Conservation (phyloP, 257 asterid species). For the Sherardia arvensis region DNA sequence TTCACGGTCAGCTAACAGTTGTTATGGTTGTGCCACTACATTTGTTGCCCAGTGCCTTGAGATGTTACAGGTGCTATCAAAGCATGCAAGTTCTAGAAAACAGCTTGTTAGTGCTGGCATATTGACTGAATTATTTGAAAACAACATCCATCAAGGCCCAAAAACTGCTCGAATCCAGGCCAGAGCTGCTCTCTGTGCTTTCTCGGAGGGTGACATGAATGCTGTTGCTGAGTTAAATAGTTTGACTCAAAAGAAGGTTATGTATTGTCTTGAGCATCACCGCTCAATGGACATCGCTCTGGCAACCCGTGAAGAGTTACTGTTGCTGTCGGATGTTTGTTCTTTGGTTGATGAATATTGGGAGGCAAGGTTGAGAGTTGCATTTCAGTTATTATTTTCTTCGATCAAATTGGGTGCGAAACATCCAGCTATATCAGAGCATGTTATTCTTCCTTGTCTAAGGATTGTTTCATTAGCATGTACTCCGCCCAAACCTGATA, state of each 20-base stretch:
- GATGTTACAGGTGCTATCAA: constrained; percentile 82
- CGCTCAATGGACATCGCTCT: constrained; percentile 94
- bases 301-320: constrained; percentile 89
- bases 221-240: constrained; percentile 87
- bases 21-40: constrained; percentile 96
- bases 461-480: constrained; percentile 90
- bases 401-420: constrained; percentile 93
- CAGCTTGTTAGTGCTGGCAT: constrained; percentile 93
- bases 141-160: constrained; percentile 97
- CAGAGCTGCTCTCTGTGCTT: constrained; percentile 95
- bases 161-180: constrained; percentile 97
- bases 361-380: constrained; percentile 92
- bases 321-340: constrained; percentile 88
- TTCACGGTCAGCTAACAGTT: constrained; percentile 84
- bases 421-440: constrained; percentile 99
- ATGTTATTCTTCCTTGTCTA: constrained; percentile 89
- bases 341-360: constrained; percentile 95
- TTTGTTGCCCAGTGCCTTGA: constrained; percentile 95
- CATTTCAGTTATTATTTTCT: constrained; percentile 83
- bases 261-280: constrained; percentile 97
- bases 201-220: constrained; percentile 83
- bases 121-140: constrained; percentile 91
- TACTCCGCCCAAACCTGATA: constrained; percentile 96
- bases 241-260: constrained; percentile 80
- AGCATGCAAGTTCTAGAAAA: constrained; percentile 70